A percentile compares a stretch with the other conserved stretches of the same genome.
Evolutionary conservation across 371 early-diverging fungal genomes (phyloP).

Genomic region (Conidiobolus incongruus): DNA sequence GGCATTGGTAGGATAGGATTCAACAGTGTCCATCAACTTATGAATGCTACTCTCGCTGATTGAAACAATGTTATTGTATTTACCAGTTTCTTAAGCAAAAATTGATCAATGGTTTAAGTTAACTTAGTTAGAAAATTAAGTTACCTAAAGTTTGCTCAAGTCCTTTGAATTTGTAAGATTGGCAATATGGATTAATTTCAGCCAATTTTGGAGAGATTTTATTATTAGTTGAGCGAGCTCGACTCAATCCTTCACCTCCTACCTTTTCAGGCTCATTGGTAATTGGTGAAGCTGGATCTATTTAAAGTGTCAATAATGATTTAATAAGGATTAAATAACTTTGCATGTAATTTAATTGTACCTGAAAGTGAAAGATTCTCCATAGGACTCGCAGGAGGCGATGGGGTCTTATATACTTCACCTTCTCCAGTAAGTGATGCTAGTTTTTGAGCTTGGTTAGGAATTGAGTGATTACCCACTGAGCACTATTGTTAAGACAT

Average conservation of each 20-base stretch:
- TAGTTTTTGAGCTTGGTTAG: background rate
- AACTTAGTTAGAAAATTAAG: too few relatives aligned
- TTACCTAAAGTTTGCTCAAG: constrained; percentile 7
- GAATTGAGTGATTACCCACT: background rate
- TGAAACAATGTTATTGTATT: background rate
- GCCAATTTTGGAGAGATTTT: too few relatives aligned
- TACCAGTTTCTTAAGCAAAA: background rate
- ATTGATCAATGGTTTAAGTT: too few relatives aligned
- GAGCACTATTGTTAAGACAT: background rate
- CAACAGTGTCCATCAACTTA: background rate
- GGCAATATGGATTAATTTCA: too few relatives aligned
- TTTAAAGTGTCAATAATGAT: too few relatives aligned
- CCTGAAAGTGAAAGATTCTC: background rate
- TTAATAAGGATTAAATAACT: too few relatives aligned
- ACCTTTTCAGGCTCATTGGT: too few relatives aligned
- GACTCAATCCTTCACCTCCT: too few relatives aligned
- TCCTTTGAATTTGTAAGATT: constrained; percentile 29
- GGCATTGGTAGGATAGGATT: too few relatives aligned
- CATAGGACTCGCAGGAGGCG: background rate
- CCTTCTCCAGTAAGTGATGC: background rate
- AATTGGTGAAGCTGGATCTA: too few relatives aligned
- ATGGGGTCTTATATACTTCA: background rate
- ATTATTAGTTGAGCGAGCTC: too few relatives aligned
- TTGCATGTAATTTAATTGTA: background rate
- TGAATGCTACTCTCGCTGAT: background rate